Evolutionary conservation across 2,329 filamentous ascomycete genomes (phyloP).

Genomic region (Venturia oleaginea): DNA sequence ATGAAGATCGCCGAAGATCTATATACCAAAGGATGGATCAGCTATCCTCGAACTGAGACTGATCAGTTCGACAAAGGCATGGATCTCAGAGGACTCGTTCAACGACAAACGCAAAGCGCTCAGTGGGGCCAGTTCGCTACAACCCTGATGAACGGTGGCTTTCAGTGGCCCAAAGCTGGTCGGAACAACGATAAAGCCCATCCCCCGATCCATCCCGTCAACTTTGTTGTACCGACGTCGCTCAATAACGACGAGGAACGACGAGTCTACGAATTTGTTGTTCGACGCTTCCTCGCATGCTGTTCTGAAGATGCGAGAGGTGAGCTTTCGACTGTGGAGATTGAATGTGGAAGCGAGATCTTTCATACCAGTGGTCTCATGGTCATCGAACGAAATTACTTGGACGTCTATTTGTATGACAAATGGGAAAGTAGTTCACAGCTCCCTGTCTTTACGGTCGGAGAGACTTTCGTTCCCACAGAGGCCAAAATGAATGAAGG

Average conservation of each 20-base stretch:
- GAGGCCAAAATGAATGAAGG: slow-evolving; percentile 86
- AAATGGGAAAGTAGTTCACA: slow-evolving; percentile 86
- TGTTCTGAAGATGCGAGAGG: slow-evolving; percentile 92
- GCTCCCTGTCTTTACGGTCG: slow-evolving; percentile 68
- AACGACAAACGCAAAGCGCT: slow-evolving; percentile 70
- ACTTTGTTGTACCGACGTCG: slow-evolving; percentile 57
- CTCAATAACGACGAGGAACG: slow-evolving; percentile 59
- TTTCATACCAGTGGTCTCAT: slow-evolving; percentile 78
- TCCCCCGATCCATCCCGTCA: slow-evolving; percentile 91
- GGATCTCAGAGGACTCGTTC: slow-evolving; percentile 67
- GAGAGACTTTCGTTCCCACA: slow-evolving; percentile 76
- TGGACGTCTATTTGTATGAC: slow-evolving; percentile 93
- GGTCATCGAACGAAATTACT: slow-evolving; percentile 82
- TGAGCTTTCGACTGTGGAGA: slow-evolving; percentile 72
- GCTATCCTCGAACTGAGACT: slow-evolving; percentile 94
- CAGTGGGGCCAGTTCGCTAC: slow-evolving; percentile 54
- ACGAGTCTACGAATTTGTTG: slow-evolving; percentile 85
- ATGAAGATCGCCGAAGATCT: slow-evolving; percentile 80
- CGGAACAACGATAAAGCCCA: slow-evolving; percentile 93
- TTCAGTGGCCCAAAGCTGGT: slow-evolving; percentile 72
- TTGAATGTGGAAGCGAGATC: slow-evolving; percentile 71
- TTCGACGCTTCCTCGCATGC: slow-evolving; percentile 84
- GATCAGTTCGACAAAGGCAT: slow-evolving; percentile 91
- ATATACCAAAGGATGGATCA: slow-evolving; percentile 93
- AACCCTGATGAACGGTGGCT: slow-evolving; percentile 62